phyloP scores from a whole-genome alignment of 192 early-diverging fungal genomes.

The Rhizophagus sp. region DNA sequence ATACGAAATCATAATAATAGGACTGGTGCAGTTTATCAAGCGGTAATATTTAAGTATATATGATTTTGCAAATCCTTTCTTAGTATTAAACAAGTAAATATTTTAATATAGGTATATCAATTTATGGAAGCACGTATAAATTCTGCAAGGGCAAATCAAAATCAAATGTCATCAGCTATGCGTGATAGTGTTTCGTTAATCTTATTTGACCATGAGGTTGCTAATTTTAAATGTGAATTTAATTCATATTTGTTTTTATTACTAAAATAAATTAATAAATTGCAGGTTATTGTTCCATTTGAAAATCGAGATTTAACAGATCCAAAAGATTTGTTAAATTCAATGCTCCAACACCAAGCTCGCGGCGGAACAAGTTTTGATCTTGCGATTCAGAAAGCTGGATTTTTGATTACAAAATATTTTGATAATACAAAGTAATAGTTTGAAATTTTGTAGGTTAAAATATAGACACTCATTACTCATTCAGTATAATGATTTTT shows the following conservation, averaged over 20 bases:
- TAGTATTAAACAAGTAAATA: too few relatives aligned
- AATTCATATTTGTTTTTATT: too few relatives aligned
- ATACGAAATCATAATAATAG: slow-evolving; percentile 17
- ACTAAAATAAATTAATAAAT: too few relatives aligned
- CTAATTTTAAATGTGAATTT: too few relatives aligned
- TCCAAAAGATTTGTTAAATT: neutral
- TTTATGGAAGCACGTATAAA: slow-evolving; percentile 27
- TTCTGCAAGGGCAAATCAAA: neutral
- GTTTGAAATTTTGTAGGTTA: neutral
- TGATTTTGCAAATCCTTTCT: neutral
- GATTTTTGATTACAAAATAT: slow-evolving; percentile 1
- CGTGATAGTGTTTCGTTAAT: slow-evolving; percentile 28
- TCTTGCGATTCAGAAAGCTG: slow-evolving; percentile 19
- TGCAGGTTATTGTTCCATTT: neutral
- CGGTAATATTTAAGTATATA: neutral
- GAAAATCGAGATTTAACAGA: slow-evolving; percentile 17
- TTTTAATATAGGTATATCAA: slow-evolving; percentile 2
- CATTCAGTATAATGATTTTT: neutral
- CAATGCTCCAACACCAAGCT: slow-evolving; percentile 9
- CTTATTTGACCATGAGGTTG: slow-evolving; percentile 6
- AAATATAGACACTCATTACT: neutral
- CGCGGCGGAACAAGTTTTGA: slow-evolving; percentile 8
- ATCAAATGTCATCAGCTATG: neutral
- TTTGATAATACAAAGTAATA: slow-evolving; percentile 9
- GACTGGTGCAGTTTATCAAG: slow-evolving; percentile 28